phyloP scores from a whole-genome alignment of 306 rosid genomes.

The Lupinus albus region DNA sequence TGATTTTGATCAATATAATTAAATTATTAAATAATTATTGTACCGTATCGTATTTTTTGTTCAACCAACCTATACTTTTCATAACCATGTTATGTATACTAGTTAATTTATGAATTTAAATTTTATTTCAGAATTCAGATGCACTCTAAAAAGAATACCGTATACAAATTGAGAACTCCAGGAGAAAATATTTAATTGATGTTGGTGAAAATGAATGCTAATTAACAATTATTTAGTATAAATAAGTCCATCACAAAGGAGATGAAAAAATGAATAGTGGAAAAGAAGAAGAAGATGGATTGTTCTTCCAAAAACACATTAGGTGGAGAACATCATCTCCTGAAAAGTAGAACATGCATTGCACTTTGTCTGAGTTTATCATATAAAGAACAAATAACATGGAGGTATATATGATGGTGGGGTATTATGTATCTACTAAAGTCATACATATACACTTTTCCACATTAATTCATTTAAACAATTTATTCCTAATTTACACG shows the following conservation, averaged over 20 bases:
- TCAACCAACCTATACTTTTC: too few relatives aligned
- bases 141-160: too few relatives aligned
- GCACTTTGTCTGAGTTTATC: conserved; percentile 34
- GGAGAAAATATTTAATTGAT: too few relatives aligned
- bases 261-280: conserved; percentile 2
- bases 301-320: conserved; percentile 15
- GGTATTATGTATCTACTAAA: conserved; percentile 26
- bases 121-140: too few relatives aligned
- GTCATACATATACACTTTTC: neutral
- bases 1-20: too few relatives aligned
- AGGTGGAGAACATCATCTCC: conserved; percentile 27
- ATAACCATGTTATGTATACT: too few relatives aligned
- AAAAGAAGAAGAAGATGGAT: conserved; percentile 12
- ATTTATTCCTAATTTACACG: neutral
- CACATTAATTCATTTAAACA: neutral
- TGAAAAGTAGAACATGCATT: conserved; percentile 39
- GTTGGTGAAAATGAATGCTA: too few relatives aligned
- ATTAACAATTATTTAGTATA: neutral
- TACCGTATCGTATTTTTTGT: too few relatives aligned
- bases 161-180: too few relatives aligned
- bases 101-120: too few relatives aligned
- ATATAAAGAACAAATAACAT: neutral
- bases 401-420: conserved; percentile 15
- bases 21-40: too few relatives aligned
- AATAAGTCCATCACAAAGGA: neutral